Evolutionary conservation across 768 basidiomycete species (phyloP).

Genomic region (Kwoniella sp.): DNA sequence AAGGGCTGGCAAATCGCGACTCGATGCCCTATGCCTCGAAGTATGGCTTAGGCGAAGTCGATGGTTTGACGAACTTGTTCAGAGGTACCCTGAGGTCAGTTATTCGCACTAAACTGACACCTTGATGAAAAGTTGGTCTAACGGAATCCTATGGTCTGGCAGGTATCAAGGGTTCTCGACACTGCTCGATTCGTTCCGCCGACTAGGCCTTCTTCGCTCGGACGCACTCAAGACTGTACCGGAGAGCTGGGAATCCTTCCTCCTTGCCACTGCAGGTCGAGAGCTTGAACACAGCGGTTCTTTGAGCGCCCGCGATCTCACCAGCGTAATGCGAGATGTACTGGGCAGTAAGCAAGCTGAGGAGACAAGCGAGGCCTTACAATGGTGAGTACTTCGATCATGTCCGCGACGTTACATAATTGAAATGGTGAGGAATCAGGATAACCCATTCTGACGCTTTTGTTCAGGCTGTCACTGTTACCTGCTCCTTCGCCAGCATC

Average conservation of each 20-base stretch:
- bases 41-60: slow-evolving; percentile 63
- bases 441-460: too few relatives aligned
- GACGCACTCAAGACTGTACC: slow-evolving; percentile 52
- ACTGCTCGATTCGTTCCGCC: slow-evolving; percentile 71
- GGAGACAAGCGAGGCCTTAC: slow-evolving; percentile 41
- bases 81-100: slow-evolving; percentile 79
- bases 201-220: slow-evolving; percentile 68
- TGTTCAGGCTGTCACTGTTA: slow-evolving; percentile 8
- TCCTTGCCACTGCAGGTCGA: slow-evolving; percentile 9
- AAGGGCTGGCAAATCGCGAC: slow-evolving; percentile 84
- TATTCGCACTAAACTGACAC: too few relatives aligned
- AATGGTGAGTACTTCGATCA: slow-evolving; percentile 31
- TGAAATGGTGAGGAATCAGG: background rate
- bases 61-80: slow-evolving; percentile 66
- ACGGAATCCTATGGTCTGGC: too few relatives aligned
- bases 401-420: too few relatives aligned
- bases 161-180: slow-evolving; percentile 83
- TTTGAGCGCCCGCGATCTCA: slow-evolving; percentile 11
- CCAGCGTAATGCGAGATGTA: slow-evolving; percentile 17
- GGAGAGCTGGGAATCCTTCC: slow-evolving; percentile 58
- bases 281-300: slow-evolving; percentile 41
- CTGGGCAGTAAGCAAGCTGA: slow-evolving; percentile 20
- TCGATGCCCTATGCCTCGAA: slow-evolving; percentile 69
- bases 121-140: too few relatives aligned
- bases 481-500: slow-evolving; percentile 21